Evolutionary conservation across 495 filamentous ascomycete genomes (phyloP).

Genomic region (Aspergillus wentii): DNA sequence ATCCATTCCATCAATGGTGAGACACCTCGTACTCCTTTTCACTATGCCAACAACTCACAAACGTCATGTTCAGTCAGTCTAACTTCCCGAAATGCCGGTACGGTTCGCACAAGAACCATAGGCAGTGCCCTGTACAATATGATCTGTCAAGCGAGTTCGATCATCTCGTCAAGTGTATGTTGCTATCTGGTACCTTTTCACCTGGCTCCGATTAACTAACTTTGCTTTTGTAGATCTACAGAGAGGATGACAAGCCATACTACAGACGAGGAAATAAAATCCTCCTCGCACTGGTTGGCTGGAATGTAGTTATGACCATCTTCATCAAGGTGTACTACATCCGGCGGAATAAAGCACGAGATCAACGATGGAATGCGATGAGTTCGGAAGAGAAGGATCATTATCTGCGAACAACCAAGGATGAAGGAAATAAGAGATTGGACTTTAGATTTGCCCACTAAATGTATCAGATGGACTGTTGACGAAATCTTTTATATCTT

Average conservation of each 20-base stretch:
- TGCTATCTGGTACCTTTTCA: too few species aligned
- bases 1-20: constrained; percentile 24
- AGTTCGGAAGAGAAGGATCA: constrained; percentile 15
- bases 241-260: constrained; percentile 49
- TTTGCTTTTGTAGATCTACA: constrained; percentile 36
- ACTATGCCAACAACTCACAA: neutral
- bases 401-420: constrained; percentile 24
- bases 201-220: too few species aligned
- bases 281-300: constrained; percentile 38
- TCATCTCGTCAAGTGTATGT: constrained; percentile 11
- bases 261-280: constrained; percentile 46
- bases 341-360: constrained; percentile 21
- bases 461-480: too few species aligned
- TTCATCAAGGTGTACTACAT: constrained; percentile 32
- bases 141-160: constrained; percentile 6
- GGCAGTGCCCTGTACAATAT: constrained; percentile 18
- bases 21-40: neutral
- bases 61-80: constrained; percentile 8
- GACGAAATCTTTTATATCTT: too few species aligned
- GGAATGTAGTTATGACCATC: constrained; percentile 31
- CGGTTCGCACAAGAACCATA: constrained; percentile 29
- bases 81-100: constrained; percentile 26
- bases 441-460: constrained; percentile 30
- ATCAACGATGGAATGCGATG: constrained; percentile 31
- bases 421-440: constrained; percentile 30